A percentile compares a stretch with the other conserved stretches of the same genome.
phyloP scores from a whole-genome alignment of 768 basidiomycete genomes.

The Hygrophoropsis aurantiaca region DNA sequence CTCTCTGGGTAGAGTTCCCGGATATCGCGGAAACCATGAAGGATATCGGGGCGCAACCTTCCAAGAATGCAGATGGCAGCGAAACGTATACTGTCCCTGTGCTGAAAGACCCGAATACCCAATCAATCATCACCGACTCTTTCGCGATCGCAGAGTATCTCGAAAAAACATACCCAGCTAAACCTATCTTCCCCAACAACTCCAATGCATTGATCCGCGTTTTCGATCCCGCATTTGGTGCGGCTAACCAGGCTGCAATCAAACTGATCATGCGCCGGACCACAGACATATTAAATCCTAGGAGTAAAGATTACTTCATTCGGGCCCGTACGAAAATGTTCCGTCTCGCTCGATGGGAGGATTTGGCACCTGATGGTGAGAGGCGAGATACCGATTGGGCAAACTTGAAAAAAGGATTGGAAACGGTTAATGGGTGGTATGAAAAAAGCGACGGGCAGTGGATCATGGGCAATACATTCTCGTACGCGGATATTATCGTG shows the following conservation, averaged over 20 bases:
- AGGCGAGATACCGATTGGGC: slow-evolving; percentile 34
- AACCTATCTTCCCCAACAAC: not conserved
- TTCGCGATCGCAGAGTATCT: not conserved
- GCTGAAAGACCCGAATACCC: slow-evolving; percentile 31
- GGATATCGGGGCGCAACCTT: slow-evolving; percentile 38
- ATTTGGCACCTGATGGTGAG: slow-evolving; percentile 26
- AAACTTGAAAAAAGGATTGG: slow-evolving; percentile 32
- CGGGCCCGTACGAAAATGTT: slow-evolving; percentile 31
- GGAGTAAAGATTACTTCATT: slow-evolving; percentile 40
- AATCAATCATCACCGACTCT: slow-evolving; percentile 7
- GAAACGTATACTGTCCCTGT: slow-evolving; percentile 41
- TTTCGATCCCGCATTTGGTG: not conserved
- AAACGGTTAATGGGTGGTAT: slow-evolving; percentile 15
- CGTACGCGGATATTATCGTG: slow-evolving; percentile 17
- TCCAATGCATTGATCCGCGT: not conserved
- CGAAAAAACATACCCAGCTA: not conserved
- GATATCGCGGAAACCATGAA: slow-evolving; percentile 39
- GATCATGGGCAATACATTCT: slow-evolving; percentile 15
- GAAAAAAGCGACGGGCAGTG: not conserved
- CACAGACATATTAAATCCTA: slow-evolving; percentile 28
- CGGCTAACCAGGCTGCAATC: slow-evolving; percentile 1
- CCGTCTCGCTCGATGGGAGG: slow-evolving; percentile 36
- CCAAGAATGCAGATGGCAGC: slow-evolving; percentile 28
- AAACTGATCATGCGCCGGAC: slow-evolving; percentile 20
- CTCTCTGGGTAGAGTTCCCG: slow-evolving; percentile 49